These are phyloP conservation scores for Candida fluviatilis DNA, from an alignment of 805 yeast species.

Conservation along the genomic window DNA sequence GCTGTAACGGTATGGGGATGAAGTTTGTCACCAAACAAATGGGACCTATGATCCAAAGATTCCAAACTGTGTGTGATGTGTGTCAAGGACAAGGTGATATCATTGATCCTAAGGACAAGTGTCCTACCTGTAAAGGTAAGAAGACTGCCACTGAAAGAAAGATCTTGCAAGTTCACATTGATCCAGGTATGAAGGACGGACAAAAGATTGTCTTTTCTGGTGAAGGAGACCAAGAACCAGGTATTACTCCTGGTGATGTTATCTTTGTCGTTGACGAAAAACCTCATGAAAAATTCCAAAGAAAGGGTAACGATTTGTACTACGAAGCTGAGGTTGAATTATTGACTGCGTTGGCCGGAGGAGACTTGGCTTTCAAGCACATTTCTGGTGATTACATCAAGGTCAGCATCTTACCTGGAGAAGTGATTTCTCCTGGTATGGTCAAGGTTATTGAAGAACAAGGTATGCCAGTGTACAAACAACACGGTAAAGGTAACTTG, in stretches of 20 bases:
- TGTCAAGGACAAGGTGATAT: constrained; percentile 93
- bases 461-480: constrained; percentile 96
- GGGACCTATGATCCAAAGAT: constrained; percentile 99
- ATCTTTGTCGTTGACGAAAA: constrained; percentile 87
- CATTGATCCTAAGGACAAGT: constrained; percentile 80
- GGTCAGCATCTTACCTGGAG: constrained; percentile 83
- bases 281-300: constrained; percentile 75
- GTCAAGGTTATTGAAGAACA: constrained; percentile 82
- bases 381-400: constrained; percentile 89
- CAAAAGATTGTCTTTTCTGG: constrained; percentile 88
- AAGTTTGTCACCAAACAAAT: constrained; percentile 92
- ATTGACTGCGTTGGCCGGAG: constrained; percentile 95
- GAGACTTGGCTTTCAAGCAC: constrained; percentile 82
- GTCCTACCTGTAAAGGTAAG: constrained; percentile 84
- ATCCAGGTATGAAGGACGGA: constrained; percentile 95
- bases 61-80: constrained; percentile 88
- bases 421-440: constrained; percentile 81
- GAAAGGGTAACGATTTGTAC: constrained; percentile 85
- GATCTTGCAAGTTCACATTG: constrained; percentile 89
- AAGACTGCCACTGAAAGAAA: constrained; percentile 85
- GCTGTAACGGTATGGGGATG: constrained; percentile 90
- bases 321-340: constrained; percentile 86
- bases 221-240: constrained; percentile 97
- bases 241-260: constrained; percentile 94
- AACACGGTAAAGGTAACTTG: constrained; percentile 85